Percentiles rank a stretch among this genome's conserved stretches.
phyloP scores from a whole-genome alignment of 371 early-diverging fungal species.

The Astathelohania contejeani region DNA sequence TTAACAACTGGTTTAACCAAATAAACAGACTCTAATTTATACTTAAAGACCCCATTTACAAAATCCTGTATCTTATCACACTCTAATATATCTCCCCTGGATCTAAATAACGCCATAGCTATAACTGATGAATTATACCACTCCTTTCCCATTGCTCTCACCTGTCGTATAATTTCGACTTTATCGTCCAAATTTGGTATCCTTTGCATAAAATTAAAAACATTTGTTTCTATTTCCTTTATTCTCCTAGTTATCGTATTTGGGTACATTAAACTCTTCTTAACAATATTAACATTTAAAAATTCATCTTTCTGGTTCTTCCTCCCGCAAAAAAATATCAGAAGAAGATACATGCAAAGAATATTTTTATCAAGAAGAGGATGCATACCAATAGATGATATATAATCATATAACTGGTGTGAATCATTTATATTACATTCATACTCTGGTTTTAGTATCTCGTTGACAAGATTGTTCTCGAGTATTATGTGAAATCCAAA shows the following conservation, averaged over 20 bases:
- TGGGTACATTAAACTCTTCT: constrained; percentile 5
- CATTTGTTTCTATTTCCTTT: constrained; percentile 11
- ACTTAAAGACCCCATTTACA: too few relatives aligned
- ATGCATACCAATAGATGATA: too few relatives aligned
- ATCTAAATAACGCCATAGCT: constrained; percentile 12
- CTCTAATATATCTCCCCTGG: constrained; percentile 1
- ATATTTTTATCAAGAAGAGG: too few relatives aligned
- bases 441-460: constrained; percentile 34
- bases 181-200: too few relatives aligned
- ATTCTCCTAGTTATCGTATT: constrained; percentile 10
- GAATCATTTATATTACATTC: too few relatives aligned
- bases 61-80: not conserved
- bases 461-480: constrained; percentile 11
- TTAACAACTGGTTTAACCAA: constrained; percentile 7
- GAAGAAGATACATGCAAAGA: too few relatives aligned
- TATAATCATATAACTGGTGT: too few relatives aligned
- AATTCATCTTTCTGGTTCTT: too few relatives aligned
- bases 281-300: constrained; percentile 8
- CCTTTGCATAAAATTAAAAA: constrained; percentile 2
- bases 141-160: constrained; percentile 8
- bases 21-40: too few relatives aligned
- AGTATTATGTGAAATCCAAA: constrained; percentile 31
- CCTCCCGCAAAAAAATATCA: too few relatives aligned
- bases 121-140: too few relatives aligned
- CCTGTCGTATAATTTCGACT: constrained; percentile 10